Percentiles rank a stretch among this genome's conserved stretches.
phyloP scores from a whole-genome alignment of 805 yeast genomes.

The Cyberlindnera mississippiensis region DNA sequence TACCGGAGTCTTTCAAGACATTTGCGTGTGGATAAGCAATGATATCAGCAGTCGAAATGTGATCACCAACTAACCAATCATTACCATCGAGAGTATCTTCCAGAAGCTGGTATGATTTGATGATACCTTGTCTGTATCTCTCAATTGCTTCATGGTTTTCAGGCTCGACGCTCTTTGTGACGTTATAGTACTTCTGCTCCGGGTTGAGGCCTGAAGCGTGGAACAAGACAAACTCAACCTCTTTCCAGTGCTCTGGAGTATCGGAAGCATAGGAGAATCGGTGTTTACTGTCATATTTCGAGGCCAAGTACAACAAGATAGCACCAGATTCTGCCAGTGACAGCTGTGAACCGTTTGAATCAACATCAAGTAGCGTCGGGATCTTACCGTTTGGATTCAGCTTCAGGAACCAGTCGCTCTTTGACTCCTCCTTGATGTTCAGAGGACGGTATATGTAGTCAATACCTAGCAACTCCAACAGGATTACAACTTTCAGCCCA shows the following conservation, averaged over 20 bases:
- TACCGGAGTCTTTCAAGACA: constrained; percentile 4
- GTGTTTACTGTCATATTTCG: constrained; percentile 51
- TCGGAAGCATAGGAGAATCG: constrained; percentile 35
- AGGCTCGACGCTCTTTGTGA: constrained; percentile 38
- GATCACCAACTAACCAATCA: constrained; percentile 54
- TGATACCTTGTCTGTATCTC: constrained; percentile 43
- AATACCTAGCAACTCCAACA: constrained; percentile 33
- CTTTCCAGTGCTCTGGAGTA: constrained; percentile 44
- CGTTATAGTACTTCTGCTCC: constrained; percentile 53
- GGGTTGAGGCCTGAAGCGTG: constrained; percentile 59
- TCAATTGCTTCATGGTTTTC: constrained; percentile 38
- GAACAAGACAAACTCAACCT: constrained; percentile 49
- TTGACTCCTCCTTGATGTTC: constrained; percentile 41
- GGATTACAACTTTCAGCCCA: constrained; percentile 36
- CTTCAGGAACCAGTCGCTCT: constrained; percentile 51
- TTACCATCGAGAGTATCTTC: constrained; percentile 45
- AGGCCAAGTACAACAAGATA: constrained; percentile 52
- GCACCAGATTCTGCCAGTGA: constrained; percentile 59
- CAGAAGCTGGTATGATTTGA: constrained; percentile 46
- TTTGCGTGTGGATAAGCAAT: constrained; percentile 35
- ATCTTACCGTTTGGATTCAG: constrained; percentile 60
- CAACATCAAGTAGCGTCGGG: constrained; percentile 44
- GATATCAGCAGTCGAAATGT: constrained; percentile 56
- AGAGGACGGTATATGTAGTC: constrained; percentile 34
- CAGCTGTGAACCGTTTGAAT: constrained; percentile 35